These are phyloP conservation scores for Termitomyces sp. DNA, from an alignment of 768 basidiomycete genomes.

Conservation along the genomic window DNA sequence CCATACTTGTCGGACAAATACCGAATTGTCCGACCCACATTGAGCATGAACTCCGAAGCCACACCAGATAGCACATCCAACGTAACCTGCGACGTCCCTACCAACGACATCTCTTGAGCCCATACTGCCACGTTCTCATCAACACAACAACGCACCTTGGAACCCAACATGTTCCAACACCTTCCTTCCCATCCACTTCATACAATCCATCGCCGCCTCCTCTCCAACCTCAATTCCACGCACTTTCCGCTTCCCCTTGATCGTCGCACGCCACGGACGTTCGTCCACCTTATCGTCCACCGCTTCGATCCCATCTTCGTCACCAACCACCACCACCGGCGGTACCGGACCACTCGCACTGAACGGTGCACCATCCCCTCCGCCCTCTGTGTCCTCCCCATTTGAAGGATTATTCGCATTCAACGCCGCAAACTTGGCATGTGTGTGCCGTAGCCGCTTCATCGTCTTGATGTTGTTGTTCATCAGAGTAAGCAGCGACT, in stretches of 20 bases:
- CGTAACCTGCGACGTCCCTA: slow-evolving; percentile 71
- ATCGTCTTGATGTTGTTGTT: slow-evolving; percentile 73
- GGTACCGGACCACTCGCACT: slow-evolving; percentile 17
- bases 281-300: slow-evolving; percentile 51
- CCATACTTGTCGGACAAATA: slow-evolving; percentile 79
- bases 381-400: slow-evolving; percentile 30
- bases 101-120: background rate
- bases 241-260: slow-evolving; percentile 21
- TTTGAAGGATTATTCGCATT: slow-evolving; percentile 20
- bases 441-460: slow-evolving; percentile 65
- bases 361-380: slow-evolving; percentile 29
- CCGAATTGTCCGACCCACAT: slow-evolving; percentile 82
- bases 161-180: slow-evolving; percentile 89
- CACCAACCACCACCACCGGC: slow-evolving; percentile 8
- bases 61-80: slow-evolving; percentile 75
- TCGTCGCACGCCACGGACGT: slow-evolving; percentile 44
- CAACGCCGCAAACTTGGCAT: slow-evolving; percentile 63
- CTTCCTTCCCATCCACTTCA: slow-evolving; percentile 68
- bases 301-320: slow-evolving; percentile 19
- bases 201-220: slow-evolving; percentile 54
- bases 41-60: slow-evolving; percentile 73
- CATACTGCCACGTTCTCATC: background rate
- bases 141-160: slow-evolving; percentile 55
- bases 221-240: slow-evolving; percentile 52
- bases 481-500: slow-evolving; percentile 62